Evolutionary conservation across 805 yeast genomes (phyloP).

Genomic region (Candida awuae): DNA sequence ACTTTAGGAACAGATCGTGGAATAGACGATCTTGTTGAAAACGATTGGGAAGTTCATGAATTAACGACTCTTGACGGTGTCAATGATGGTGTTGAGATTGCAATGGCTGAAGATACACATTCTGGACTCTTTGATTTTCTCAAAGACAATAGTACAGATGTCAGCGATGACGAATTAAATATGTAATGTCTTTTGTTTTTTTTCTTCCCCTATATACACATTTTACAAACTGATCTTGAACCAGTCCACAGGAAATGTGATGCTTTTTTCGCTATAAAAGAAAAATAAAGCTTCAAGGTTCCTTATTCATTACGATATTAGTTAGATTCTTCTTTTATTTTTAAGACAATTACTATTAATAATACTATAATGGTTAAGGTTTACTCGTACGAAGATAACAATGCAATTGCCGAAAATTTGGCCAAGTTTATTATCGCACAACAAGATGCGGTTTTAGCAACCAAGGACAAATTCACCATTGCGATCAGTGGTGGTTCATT

Average conservation of each 20-base stretch:
- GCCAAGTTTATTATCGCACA: slow-evolving; percentile 52
- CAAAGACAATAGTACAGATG: background rate
- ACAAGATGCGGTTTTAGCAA: slow-evolving; percentile 53
- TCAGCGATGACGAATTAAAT: no score
- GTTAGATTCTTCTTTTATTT: background rate
- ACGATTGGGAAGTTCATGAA: slow-evolving; percentile 25
- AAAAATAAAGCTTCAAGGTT: no score
- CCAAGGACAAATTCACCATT: slow-evolving; percentile 45
- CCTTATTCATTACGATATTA: no score
- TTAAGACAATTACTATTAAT: background rate
- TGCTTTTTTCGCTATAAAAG: no score
- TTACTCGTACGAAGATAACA: slow-evolving; percentile 44
- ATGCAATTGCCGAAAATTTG: slow-evolving; percentile 46
- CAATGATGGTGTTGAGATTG: slow-evolving; percentile 6
- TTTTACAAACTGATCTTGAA: no score
- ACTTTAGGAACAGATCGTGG: slow-evolving; percentile 21
- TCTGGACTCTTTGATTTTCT: no score
- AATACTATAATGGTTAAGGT: slow-evolving; percentile 26
- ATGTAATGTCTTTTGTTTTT: no score
- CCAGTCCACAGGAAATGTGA: no score
- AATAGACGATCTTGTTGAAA: slow-evolving; percentile 6
- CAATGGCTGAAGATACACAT: background rate
- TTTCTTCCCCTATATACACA: no score
- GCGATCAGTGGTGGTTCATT: slow-evolving; percentile 92
- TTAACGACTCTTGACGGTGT: slow-evolving; percentile 11